A percentile compares a stretch with the other conserved stretches of the same genome.
Conservation (phyloP, 2,329 filamentous ascomycete species). For the Incumbomyces lentus region DNA sequence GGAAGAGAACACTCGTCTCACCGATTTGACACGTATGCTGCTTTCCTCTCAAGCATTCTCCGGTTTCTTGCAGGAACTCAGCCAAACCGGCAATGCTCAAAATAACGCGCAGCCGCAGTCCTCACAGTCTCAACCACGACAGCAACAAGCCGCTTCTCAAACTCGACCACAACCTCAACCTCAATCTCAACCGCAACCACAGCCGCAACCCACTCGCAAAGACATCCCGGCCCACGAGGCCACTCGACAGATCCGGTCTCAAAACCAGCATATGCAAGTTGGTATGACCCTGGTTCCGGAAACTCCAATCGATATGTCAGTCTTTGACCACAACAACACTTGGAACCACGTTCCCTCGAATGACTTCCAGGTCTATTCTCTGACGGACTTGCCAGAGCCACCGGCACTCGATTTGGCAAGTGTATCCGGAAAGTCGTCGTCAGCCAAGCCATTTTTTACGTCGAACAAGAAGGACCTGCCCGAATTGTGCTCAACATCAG, state of each 20-base stretch:
- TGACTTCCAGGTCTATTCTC: conserved; percentile 49
- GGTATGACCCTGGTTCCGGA: conserved; percentile 79
- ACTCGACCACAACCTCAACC: conserved; percentile 17
- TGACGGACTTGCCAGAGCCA: conserved; percentile 58
- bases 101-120: conserved; percentile 22
- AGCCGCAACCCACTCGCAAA: conserved; percentile 43
- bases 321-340: conserved; percentile 47
- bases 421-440: conserved; percentile 59
- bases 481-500: not conserved
- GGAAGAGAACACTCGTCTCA: conserved; percentile 75
- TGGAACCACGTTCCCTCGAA: conserved; percentile 39
- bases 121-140: conserved; percentile 23
- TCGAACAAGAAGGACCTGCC: conserved; percentile 9
- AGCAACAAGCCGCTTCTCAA: conserved; percentile 27
- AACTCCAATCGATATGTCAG: conserved; percentile 62
- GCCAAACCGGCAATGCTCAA: conserved; percentile 45
- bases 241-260: conserved; percentile 41
- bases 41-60: conserved; percentile 73
- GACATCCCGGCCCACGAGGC: conserved; percentile 53
- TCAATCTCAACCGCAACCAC: conserved; percentile 29
- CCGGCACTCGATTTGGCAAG: conserved; percentile 50
- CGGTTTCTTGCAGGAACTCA: conserved; percentile 64
- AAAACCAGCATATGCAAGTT: conserved; percentile 50
- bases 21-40: conserved; percentile 69
- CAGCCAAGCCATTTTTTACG: not conserved